Base-by-base conservation (phyloP, 2,329 filamentous ascomycete species). In the Alternaria longipes region DNA sequence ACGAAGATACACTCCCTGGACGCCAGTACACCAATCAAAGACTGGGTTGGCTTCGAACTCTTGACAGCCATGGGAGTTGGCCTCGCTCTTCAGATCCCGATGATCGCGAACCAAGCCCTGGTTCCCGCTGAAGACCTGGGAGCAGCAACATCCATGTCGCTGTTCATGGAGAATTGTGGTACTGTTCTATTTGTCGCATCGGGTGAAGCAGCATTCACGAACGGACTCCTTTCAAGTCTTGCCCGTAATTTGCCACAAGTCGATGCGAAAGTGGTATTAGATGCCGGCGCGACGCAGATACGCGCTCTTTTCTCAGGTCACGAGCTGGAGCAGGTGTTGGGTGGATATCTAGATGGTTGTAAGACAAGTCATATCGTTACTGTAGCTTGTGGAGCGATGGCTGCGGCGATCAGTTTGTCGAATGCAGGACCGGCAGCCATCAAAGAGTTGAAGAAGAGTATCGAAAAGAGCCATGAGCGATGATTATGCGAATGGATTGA, bases 1-100 rank as follows among this genome's bases (percentile, higher is more conserved):
- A 8, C 54, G 2, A 65, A 46, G 24, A 72, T 74, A 4, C 71
- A 81, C 76, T 54, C 82, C 0, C 74, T 83, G 3, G 70, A 77
- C 18, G 67, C 79, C 2, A 64, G 68, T 36, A 80, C 82, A 4
- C 64, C 77, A 0, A 71, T 73, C 0, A 72, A 65, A 3, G 71
- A 77, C 32, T 85, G 82, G 83, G 80, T 84, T 22, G 83, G 83
- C 8, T 85, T 81, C 67, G 81, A 85, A 55, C 73, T 82, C 5
- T 61, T 85, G 3, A 59, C 78, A 4, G 84, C 83, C 20, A 70
- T 80, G 3, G 81, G 83, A 3, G 69, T 81, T 12, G 84, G 83
- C 4, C 64, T 80, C 8, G 69, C 68, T 24, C 71, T 82, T n/a
- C 80, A 83, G 51, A 74, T 81, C 40, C 77, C 76, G 11, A 76